These are phyloP conservation scores for Funneliformis caledonium DNA, from an alignment of 371 early-diverging fungal genomes.

Conservation along the genomic window DNA sequence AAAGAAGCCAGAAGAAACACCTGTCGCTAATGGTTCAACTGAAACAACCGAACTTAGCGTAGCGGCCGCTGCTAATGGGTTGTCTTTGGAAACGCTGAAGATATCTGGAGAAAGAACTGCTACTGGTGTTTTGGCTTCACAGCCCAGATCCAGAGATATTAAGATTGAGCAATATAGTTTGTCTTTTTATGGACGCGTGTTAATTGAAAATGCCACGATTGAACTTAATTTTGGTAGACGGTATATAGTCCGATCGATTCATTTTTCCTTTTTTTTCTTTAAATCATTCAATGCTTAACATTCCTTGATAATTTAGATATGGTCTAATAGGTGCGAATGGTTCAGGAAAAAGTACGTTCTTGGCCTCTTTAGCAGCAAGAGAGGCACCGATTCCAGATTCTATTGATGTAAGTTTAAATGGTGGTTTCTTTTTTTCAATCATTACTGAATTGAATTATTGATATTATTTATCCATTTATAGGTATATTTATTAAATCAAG, in stretches of 20 bases:
- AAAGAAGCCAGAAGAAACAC: conserved; percentile 43
- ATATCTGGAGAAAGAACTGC: conserved; percentile 75
- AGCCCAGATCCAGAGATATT: conserved; percentile 91
- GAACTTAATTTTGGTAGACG: conserved; percentile 98
- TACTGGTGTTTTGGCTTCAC: conserved; percentile 94
- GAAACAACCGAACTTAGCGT: conserved; percentile 29
- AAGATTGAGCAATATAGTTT: conserved; percentile 95
- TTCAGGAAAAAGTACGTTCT: conserved; percentile 97
- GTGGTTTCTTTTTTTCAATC: background rate
- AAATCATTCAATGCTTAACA: background rate
- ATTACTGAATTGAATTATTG: background rate
- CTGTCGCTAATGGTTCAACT: conserved; percentile 34
- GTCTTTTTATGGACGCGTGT: conserved; percentile 89
- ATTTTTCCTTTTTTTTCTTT: background rate
- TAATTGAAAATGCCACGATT: conserved; percentile 92
- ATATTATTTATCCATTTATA: conserved; percentile 41
- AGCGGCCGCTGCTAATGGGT: conserved; percentile 48
- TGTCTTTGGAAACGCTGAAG: conserved; percentile 44
- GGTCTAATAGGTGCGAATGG: conserved; percentile 98
- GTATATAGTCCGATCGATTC: conserved; percentile 5
- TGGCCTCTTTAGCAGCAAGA: conserved; percentile 90
- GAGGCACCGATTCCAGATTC: conserved; percentile 97
- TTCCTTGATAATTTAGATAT: conserved; percentile 51
- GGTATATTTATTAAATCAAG: conserved; percentile 94
- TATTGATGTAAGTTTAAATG: conserved; percentile 77